These are phyloP conservation scores for Helichrysum umbraculigerum DNA, from an alignment of 129 eudicot species.

Conservation along the genomic window DNA sequence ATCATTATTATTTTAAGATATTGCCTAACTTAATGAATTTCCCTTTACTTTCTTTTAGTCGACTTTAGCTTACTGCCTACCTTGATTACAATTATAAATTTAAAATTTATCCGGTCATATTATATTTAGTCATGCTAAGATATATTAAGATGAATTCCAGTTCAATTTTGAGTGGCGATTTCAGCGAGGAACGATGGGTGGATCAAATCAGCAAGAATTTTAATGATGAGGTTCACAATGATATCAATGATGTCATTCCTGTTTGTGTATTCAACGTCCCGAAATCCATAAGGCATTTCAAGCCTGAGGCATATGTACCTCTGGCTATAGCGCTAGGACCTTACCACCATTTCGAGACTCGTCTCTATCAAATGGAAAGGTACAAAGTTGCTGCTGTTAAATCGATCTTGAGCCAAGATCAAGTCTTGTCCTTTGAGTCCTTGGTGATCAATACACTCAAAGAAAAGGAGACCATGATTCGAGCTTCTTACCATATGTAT, in stretches of 20 bases:
- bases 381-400: conserved; percentile 41
- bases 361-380: conserved; percentile 44
- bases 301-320: conserved; percentile 54
- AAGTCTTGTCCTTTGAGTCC: conserved; percentile 6
- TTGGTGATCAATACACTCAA: conserved; percentile 28
- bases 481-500: conserved; percentile 42
- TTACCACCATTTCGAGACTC: conserved; percentile 44
- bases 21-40: neutral
- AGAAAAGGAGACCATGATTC: conserved; percentile 29
- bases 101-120: neutral
- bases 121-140: neutral
- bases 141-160: neutral
- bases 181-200: conserved; percentile 46
- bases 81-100: neutral
- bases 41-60: neutral
- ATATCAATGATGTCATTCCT: conserved; percentile 11
- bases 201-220: conserved; percentile 34
- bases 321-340: conserved; percentile 44
- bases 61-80: neutral
- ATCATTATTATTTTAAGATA: neutral
- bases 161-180: conserved; percentile 31
- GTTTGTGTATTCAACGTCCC: conserved; percentile 41
- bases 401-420: conserved; percentile 19
- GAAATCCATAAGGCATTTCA: conserved; percentile 24
- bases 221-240: conserved; percentile 17